phyloP scores from a whole-genome alignment of 1,139 yeast species.

The Suhomyces guaymorum region DNA sequence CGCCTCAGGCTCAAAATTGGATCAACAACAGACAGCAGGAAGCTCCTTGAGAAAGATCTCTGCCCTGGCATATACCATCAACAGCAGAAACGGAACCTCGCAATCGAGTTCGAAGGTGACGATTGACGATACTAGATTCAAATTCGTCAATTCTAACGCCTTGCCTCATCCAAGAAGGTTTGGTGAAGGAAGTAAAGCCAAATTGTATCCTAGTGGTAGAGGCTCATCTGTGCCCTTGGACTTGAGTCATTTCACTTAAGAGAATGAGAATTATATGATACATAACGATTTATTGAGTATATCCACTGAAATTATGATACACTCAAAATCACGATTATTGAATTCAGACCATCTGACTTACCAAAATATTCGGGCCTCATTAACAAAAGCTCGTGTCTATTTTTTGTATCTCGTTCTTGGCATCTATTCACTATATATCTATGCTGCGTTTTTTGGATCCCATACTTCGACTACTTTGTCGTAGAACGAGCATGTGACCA shows the following conservation, averaged over 20 bases:
- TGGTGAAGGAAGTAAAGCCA: conserved; percentile 54
- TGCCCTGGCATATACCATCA: conserved; percentile 59
- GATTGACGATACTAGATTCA: conserved; percentile 77
- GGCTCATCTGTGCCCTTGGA: conserved; percentile 92
- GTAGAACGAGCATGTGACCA: conserved; percentile 88
- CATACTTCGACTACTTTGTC: conserved; percentile 80
- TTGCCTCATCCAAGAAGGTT: conserved; percentile 84
- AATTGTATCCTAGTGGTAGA: conserved; percentile 92
- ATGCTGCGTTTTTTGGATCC: conserved; percentile 38
- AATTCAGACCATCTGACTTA: no score
- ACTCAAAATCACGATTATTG: neutral
- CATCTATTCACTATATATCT: neutral
- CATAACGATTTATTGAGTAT: neutral
- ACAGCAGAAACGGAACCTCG: conserved; percentile 21
- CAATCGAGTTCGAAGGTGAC: conserved; percentile 28
- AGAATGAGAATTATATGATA: neutral
- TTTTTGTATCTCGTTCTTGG: no score
- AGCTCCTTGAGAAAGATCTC: conserved; percentile 54
- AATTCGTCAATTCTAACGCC: conserved; percentile 64
- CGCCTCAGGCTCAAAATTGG: conserved; percentile 38
- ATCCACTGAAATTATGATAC: neutral
- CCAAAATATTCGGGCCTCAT: no score
- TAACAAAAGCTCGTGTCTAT: no score
- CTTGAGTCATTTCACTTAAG: conserved; percentile 27
- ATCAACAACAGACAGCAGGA: conserved; percentile 51